Conservation (phyloP, 2,329 filamentous ascomycete species). For the Thyridium curvatum region DNA sequence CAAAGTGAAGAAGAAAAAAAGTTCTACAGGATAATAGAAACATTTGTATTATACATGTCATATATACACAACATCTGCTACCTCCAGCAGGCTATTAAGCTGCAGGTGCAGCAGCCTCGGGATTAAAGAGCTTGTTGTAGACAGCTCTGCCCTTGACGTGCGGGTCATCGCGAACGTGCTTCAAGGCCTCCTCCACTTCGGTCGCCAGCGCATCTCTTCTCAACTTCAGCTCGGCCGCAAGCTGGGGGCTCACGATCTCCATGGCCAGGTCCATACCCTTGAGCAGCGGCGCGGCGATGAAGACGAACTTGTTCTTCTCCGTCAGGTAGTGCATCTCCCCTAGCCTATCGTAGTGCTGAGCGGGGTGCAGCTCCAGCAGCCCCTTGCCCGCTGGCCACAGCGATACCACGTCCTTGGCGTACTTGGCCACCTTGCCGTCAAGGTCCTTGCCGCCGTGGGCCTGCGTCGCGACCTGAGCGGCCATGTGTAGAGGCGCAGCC, state of each 20-base stretch:
- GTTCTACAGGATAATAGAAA: slow-evolving; percentile 3
- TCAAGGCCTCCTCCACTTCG: slow-evolving; percentile 17
- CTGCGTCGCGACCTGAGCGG: slow-evolving; percentile 30
- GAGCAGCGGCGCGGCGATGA: slow-evolving; percentile 27
- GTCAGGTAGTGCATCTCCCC: slow-evolving; percentile 23
- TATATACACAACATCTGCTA: slow-evolving; percentile 1
- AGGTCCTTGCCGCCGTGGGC: slow-evolving; percentile 17
- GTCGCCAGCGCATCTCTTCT: slow-evolving; percentile 24
- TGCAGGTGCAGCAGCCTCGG: slow-evolving; percentile 2
- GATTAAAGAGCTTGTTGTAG: slow-evolving; percentile 23
- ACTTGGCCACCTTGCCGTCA: slow-evolving; percentile 24
- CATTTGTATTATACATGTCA: not conserved
- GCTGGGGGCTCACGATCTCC: slow-evolving; percentile 28
- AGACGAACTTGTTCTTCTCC: slow-evolving; percentile 25
- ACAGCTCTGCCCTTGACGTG: slow-evolving; percentile 13
- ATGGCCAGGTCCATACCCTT: slow-evolving; percentile 39
- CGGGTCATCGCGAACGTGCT: slow-evolving; percentile 5
- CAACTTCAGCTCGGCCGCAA: slow-evolving; percentile 29
- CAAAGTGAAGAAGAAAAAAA: not conserved
- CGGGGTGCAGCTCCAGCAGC: slow-evolving; percentile 28
- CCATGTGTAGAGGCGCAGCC: slow-evolving; percentile 33
- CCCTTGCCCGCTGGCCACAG: slow-evolving; percentile 33
- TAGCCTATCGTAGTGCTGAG: slow-evolving; percentile 17
- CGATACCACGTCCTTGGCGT: slow-evolving; percentile 26
- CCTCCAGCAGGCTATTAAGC: not conserved